phyloP scores from a whole-genome alignment of 176 grass and related monocot species.

The Puccinellia tenuiflora region DNA sequence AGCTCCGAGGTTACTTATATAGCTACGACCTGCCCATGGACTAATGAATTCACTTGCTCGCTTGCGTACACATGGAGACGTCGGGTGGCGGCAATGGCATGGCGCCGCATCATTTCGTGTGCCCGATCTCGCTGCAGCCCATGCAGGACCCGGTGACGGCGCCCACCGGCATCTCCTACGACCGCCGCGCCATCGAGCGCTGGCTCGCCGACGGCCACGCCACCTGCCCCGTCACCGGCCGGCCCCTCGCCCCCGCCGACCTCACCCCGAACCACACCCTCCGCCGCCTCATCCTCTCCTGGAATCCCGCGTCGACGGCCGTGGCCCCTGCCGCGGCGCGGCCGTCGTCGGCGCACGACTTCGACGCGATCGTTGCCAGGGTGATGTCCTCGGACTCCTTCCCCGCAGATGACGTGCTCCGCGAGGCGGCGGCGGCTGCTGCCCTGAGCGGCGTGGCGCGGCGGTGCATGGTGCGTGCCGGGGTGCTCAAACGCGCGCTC shows the following conservation, averaged over 20 bases:
- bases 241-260: slow-evolving; percentile 21
- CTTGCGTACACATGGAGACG: neutral
- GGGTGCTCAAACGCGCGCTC: slow-evolving; percentile 18
- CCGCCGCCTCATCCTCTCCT: slow-evolving; percentile 45
- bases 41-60: neutral
- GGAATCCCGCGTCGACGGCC: neutral
- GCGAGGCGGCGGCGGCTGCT: neutral
- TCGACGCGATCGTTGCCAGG: neutral
- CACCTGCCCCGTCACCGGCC: slow-evolving; percentile 55
- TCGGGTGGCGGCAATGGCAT: slow-evolving; percentile 1
- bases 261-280: slow-evolving; percentile 72
- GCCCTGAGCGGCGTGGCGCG: neutral
- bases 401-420: neutral
- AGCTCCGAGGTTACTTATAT: neutral
- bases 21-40: neutral
- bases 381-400: neutral
- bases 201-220: slow-evolving; percentile 53
- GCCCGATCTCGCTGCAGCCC: slow-evolving; percentile 56
- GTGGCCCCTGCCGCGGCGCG: neutral
- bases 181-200: slow-evolving; percentile 51
- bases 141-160: slow-evolving; percentile 62
- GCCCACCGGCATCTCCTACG: slow-evolving; percentile 65
- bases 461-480: slow-evolving; percentile 22
- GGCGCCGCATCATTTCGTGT: slow-evolving; percentile 38
- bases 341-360: neutral